Evolutionary conservation across 2,329 filamentous ascomycete species (phyloP), one percentile per base, ranked within the genome.

Genomic region (Stagonosporopsis chrysanthemi): DNA sequence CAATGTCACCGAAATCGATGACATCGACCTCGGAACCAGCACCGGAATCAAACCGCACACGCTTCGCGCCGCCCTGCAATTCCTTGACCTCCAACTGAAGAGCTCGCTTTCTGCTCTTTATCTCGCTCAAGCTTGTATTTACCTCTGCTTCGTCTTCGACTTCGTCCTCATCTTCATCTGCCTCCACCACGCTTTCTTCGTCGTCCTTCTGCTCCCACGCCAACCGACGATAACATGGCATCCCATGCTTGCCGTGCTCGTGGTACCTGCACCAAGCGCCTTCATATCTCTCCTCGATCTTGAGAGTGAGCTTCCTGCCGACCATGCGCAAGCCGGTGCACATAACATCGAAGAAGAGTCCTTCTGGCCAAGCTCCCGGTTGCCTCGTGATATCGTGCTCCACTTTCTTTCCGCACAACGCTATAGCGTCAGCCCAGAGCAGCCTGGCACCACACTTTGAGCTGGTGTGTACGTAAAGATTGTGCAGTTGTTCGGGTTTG

Each of bases 221-320:
- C 15, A 46, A 17, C n/a, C 22, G 14, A 6, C 55, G 62, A 56
- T 75, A 74, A 48, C 73, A 75, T n/a, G 31, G 44, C 39, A 38
- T 0, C 0, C 58, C 63, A 29, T 64, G 36, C 58, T 61, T 67
- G 0, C 6, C 40, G 59, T 75, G 73, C 54, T 70, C 60, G 45
- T 75, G 73, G 29, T 75, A 75, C 9, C 70, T 56, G 42, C 73
- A 75, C 73, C 73, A 75, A 8, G 62, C 62, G 0, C 64, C 66
- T 45, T 70, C 63, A 0, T 54, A 56, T 5, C 41, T 54, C 59
- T 73, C 70, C 41, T 75, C 73, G 26, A 70, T 69, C 62, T 69
- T 73, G 17, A 75, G 58, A 26, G 73, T 74, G 17, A 71, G 45
- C 19, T 65, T 66, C 6, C 61, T 35, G 0, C 72, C 55, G 15